A percentile compares a stretch with the other conserved stretches of the same genome.
phyloP scores from a whole-genome alignment of 768 basidiomycete genomes.

The Russula dissimulans region DNA sequence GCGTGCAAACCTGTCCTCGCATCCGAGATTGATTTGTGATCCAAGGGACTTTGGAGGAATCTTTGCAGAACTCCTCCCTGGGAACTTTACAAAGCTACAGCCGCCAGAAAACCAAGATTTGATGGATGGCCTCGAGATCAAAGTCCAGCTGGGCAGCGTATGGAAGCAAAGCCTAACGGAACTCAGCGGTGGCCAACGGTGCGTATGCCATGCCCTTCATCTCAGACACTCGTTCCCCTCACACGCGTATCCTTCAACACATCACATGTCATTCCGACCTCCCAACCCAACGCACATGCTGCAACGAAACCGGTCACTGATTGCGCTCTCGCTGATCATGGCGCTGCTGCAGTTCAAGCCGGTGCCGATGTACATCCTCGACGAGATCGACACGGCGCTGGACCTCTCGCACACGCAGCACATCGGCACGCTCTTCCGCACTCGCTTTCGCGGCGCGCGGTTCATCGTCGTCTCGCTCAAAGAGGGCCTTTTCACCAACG shows the following conservation, averaged over 20 bases:
- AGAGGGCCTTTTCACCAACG: constrained; percentile 95
- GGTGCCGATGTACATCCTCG: constrained; percentile 97
- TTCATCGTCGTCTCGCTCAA: constrained; percentile 97
- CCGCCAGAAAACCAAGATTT: constrained; percentile 87
- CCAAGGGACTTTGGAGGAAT: constrained; percentile 90
- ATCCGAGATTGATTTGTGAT: not conserved
- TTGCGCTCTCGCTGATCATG: constrained; percentile 97
- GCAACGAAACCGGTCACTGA: constrained; percentile 64
- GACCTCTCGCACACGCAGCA: constrained; percentile 96
- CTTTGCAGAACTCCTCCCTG: constrained; percentile 90
- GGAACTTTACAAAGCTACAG: constrained; percentile 92
- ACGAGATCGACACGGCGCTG: constrained; percentile 96
- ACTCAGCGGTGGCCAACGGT: constrained; percentile 95
- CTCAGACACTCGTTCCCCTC: not conserved
- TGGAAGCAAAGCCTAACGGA: constrained; percentile 99
- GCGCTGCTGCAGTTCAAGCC: constrained; percentile 98
- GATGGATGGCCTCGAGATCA: constrained; percentile 94
- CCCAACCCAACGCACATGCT: not conserved
- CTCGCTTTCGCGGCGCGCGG: constrained; percentile 93
- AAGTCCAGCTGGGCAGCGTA: constrained; percentile 86
- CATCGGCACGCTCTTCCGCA: constrained; percentile 96
- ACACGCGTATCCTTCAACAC: not conserved
- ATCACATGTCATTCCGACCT: no score
- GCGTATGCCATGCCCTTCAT: constrained; percentile 19
- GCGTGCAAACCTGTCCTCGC: not conserved